Evolutionary conservation across 2,329 filamentous ascomycete species (phyloP).

Genomic region (Nigrograna mackinnonii): DNA sequence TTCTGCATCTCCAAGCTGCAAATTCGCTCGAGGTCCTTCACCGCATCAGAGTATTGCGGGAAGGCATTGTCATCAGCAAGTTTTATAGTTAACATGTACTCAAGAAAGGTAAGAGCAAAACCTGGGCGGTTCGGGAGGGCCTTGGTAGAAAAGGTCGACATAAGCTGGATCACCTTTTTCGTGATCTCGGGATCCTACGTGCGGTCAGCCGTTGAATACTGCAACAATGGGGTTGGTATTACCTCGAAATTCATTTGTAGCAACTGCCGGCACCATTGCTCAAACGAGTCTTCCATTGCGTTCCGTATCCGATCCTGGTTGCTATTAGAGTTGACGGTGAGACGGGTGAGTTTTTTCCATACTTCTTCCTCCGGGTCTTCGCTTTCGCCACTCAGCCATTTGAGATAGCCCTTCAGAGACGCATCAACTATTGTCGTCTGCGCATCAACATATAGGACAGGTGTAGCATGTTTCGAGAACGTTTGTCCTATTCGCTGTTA

Average conservation of each 20-base stretch:
- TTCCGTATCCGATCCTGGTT: conserved; percentile 54
- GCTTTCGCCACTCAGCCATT: conserved; percentile 69
- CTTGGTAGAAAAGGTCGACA: conserved; percentile 82
- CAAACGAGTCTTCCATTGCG: conserved; percentile 65
- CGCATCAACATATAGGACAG: conserved; percentile 81
- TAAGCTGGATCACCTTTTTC: conserved; percentile 78
- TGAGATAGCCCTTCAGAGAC: conserved; percentile 83
- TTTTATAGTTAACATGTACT: conserved; percentile 86
- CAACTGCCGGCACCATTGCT: conserved; percentile 74
- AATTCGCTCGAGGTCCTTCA: conserved; percentile 84
- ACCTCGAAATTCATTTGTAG: conserved; percentile 73
- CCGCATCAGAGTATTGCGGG: conserved; percentile 79
- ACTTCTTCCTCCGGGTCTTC: conserved; percentile 54
- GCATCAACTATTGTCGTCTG: conserved; percentile 90
- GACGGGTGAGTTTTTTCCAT: conserved; percentile 25
- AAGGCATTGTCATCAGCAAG: conserved; percentile 73
- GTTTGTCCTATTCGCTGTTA: conserved; percentile 27
- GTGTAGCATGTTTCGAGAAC: conserved; percentile 68
- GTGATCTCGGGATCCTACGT: conserved; percentile 79
- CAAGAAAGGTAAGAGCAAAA: conserved; percentile 87
- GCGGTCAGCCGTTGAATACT: background rate
- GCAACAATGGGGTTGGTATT: no score
- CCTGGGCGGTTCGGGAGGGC: conserved; percentile 75
- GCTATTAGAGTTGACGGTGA: conserved; percentile 10
- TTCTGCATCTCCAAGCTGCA: conserved; percentile 87